Conservation (phyloP, 1,139 yeast genomes). For the Entelexis paramagnoliae region DNA sequence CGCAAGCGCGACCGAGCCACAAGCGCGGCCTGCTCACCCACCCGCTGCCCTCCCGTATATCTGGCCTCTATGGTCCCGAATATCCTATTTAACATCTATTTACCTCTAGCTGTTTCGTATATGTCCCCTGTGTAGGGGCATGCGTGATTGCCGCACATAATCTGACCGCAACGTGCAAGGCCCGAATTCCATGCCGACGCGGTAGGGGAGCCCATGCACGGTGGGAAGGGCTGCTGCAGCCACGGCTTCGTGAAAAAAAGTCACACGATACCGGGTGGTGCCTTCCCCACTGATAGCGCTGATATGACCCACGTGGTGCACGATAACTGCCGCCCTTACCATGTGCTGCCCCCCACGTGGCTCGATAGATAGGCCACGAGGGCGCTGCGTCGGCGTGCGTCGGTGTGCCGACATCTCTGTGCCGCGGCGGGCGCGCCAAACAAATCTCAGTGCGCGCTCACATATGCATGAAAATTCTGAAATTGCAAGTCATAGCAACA, state of each 20-base stretch:
- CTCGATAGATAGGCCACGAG: too few relatives aligned
- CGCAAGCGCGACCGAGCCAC: too few relatives aligned
- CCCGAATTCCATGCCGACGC: not conserved
- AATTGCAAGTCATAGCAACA: not conserved
- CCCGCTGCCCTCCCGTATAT: too few relatives aligned
- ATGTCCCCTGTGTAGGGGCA: too few relatives aligned
- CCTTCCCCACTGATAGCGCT: not conserved
- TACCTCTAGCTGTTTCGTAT: too few relatives aligned
- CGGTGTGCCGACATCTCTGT: too few relatives aligned
- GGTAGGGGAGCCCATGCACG: not conserved
- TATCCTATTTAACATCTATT: too few relatives aligned
- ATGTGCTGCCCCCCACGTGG: not conserved
- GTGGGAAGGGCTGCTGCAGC: not conserved
- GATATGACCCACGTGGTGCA: not conserved
- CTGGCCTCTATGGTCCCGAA: too few relatives aligned
- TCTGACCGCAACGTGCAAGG: not conserved
- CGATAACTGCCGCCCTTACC: not conserved
- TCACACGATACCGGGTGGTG: not conserved
- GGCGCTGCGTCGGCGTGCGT: too few relatives aligned
- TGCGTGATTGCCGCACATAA: too few relatives aligned
- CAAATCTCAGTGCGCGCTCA: not conserved
- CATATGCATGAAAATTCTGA: conserved; percentile 1
- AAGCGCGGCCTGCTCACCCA: too few relatives aligned
- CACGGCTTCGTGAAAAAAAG: not conserved
- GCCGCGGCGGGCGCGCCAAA: not conserved